phyloP scores from a whole-genome alignment of 2,329 filamentous ascomycete genomes.

The Xylaria polymorpha region DNA sequence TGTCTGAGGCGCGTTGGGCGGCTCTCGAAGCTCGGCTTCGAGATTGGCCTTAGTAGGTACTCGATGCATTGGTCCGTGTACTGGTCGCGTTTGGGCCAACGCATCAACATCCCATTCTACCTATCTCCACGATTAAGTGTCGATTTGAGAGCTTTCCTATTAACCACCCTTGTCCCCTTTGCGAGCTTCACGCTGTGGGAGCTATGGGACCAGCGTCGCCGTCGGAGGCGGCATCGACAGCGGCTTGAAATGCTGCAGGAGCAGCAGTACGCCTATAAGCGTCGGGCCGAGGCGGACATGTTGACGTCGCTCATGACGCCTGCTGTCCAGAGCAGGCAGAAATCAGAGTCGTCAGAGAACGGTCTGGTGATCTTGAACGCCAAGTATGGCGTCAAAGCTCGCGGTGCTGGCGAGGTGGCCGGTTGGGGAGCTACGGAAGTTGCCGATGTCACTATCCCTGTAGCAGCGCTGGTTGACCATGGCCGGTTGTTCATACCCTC shows the following conservation, averaged over 20 bases:
- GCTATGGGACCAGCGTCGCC: not conserved
- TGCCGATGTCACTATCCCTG: constrained; percentile 61
- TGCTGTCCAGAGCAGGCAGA: not conserved
- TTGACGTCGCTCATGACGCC: constrained; percentile 1
- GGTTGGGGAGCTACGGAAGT: constrained; percentile 55
- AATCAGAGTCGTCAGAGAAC: constrained; percentile 48
- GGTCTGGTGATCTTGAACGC: constrained; percentile 62
- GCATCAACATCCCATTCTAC: constrained; percentile 9
- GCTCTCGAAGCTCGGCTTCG: constrained; percentile 58
- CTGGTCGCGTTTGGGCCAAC: not conserved
- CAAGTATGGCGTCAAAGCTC: constrained; percentile 58
- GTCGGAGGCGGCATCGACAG: not conserved
- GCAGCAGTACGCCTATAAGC: not conserved
- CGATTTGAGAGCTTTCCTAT: not conserved
- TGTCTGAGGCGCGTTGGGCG: constrained; percentile 56
- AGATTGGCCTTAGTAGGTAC: constrained; percentile 46
- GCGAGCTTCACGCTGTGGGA: not conserved
- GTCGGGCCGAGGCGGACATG: not conserved
- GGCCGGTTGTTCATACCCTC: constrained; percentile 46
- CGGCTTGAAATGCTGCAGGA: not conserved
- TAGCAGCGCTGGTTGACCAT: constrained; percentile 57
- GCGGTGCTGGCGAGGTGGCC: constrained; percentile 38
- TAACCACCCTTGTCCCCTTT: not conserved
- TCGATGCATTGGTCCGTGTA: constrained; percentile 56
- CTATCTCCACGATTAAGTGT: not conserved